Evolutionary conservation across 2,329 filamentous ascomycete species (phyloP).

Genomic region (Talaromyces marneffei): DNA sequence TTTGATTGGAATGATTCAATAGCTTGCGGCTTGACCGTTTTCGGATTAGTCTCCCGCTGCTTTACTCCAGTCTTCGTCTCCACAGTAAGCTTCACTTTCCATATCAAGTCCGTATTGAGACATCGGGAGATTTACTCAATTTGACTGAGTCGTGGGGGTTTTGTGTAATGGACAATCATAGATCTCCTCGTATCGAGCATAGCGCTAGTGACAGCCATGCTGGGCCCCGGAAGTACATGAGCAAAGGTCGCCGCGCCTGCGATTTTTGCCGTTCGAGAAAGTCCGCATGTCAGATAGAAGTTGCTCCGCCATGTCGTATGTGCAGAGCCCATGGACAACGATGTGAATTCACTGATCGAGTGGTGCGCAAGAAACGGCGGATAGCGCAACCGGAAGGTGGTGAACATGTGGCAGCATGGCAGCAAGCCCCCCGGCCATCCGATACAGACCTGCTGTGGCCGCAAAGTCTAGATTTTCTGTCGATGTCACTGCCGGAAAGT

Average conservation of each 20-base stretch:
- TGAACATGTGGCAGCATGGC: background rate
- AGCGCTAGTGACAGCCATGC: background rate
- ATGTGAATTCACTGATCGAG: slow-evolving; percentile 4
- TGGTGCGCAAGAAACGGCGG: slow-evolving; percentile 3
- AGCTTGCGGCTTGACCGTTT: background rate
- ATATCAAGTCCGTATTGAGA: background rate
- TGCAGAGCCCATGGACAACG: slow-evolving; percentile 7
- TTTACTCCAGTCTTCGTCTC: background rate
- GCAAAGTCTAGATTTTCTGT: slow-evolving; percentile 4
- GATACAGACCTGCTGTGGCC: slow-evolving; percentile 5
- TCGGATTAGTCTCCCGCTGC: background rate
- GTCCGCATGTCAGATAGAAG: slow-evolving; percentile 9
- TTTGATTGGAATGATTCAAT: background rate
- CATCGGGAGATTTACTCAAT: background rate
- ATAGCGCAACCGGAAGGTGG: background rate
- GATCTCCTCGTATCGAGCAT: background rate
- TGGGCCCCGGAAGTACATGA: slow-evolving; percentile 10
- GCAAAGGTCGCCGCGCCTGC: slow-evolving; percentile 8
- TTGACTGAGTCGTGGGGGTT: too few species aligned
- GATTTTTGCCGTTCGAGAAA: slow-evolving; percentile 11
- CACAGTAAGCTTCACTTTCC: background rate
- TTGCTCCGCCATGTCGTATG: slow-evolving; percentile 10
- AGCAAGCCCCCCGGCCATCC: background rate
- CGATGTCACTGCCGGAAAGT: slow-evolving; percentile 1
- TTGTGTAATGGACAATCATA: background rate